These are phyloP conservation scores for Aureobasidium sp. DNA, from an alignment of 2,329 filamentous ascomycete genomes.

Conservation along the genomic window DNA sequence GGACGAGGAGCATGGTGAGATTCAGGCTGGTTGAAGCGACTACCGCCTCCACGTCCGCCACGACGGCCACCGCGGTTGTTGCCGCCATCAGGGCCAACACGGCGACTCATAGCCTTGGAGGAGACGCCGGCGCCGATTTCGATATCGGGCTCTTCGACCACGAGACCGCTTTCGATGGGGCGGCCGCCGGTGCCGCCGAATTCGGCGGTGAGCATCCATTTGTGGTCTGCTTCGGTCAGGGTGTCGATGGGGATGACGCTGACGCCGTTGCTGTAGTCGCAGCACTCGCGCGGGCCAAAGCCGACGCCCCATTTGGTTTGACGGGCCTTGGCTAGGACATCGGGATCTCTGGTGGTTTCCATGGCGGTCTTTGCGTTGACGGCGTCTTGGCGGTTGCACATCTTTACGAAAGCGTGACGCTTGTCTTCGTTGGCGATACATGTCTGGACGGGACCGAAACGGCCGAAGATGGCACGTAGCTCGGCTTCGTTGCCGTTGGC, in stretches of 20 bases:
- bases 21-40: conserved; percentile 18
- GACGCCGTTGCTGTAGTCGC: conserved; percentile 85
- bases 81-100: conserved; percentile 29
- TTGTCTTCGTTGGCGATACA: conserved; percentile 99
- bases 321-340: conserved; percentile 58
- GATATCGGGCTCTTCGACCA: conserved; percentile 95
- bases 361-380: conserved; percentile 78
- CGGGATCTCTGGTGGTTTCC: conserved; percentile 75
- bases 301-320: conserved; percentile 96
- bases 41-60: conserved; percentile 25
- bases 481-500: conserved; percentile 75
- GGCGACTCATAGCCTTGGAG: conserved; percentile 58
- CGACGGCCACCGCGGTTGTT: conserved; percentile 25
- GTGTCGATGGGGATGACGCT: conserved; percentile 89
- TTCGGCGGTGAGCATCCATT: conserved; percentile 93
- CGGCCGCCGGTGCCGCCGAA: conserved; percentile 86
- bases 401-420: conserved; percentile 97
- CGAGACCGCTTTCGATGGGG: conserved; percentile 72
- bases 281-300: conserved; percentile 94
- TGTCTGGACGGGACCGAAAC: conserved; percentile 84
- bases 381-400: conserved; percentile 84
- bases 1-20: conserved; percentile 21
- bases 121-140: conserved; percentile 97
- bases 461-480: conserved; percentile 70
- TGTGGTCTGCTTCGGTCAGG: conserved; percentile 90